Evolutionary conservation across 2,329 filamentous ascomycete genomes (phyloP).

Genomic region (Aspergillus ochraceus): DNA sequence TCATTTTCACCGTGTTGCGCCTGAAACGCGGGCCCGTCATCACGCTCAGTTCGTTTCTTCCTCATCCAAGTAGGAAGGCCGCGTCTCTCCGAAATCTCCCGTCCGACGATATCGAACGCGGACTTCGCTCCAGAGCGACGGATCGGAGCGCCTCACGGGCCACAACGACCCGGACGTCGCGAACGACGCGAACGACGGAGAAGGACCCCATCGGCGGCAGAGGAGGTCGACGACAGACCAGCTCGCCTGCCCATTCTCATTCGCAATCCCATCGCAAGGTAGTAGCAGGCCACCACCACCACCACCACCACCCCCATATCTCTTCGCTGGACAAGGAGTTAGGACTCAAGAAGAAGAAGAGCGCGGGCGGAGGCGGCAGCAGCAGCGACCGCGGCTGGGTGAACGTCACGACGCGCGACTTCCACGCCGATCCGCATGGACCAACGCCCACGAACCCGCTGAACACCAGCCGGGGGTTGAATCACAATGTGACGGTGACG

Average conservation of each 20-base stretch:
- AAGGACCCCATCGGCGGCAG: background rate
- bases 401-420: background rate
- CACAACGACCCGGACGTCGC: background rate
- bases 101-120: background rate
- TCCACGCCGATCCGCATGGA: background rate
- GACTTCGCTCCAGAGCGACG: background rate
- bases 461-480: background rate
- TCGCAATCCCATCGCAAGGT: background rate
- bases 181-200: background rate
- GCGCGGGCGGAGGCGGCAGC: background rate
- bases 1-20: background rate
- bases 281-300: no score
- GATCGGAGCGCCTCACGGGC: background rate
- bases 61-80: background rate
- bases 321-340: background rate
- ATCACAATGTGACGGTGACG: background rate
- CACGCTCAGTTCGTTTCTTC: background rate
- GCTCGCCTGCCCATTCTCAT: background rate
- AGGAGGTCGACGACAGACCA: no score
- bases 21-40: slow-evolving; percentile 2
- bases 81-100: background rate
- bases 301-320: no score
- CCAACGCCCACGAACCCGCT: background rate
- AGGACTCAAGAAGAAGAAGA: background rate
- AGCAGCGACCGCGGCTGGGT: background rate